These are phyloP conservation scores for Cynara cardunculus DNA, from an alignment of 129 eudicot genomes.

Conservation along the genomic window DNA sequence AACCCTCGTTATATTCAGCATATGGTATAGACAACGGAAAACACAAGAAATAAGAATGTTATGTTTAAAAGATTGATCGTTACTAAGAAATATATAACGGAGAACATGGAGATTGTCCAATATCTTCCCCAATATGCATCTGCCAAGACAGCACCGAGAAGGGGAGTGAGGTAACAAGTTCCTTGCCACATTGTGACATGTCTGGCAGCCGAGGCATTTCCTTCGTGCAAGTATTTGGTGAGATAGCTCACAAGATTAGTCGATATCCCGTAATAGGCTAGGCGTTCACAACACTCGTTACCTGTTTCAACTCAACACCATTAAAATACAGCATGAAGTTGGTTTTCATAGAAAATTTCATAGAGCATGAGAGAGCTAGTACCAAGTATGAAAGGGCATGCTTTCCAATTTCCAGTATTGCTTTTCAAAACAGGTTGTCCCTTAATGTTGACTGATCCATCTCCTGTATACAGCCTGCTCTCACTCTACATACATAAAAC, in stretches of 20 bases:
- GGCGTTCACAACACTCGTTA: slow-evolving; percentile 76
- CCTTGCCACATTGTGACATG: slow-evolving; percentile 77
- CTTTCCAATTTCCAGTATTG: slow-evolving; percentile 81
- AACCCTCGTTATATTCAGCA: not conserved
- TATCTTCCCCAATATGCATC: slow-evolving; percentile 91
- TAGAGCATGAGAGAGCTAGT: not conserved
- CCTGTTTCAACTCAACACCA: slow-evolving; percentile 34
- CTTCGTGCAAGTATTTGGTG: slow-evolving; percentile 58
- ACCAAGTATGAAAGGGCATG: slow-evolving; percentile 83
- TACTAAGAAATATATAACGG: slow-evolving; percentile 65
- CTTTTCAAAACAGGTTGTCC: slow-evolving; percentile 62
- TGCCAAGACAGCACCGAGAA: slow-evolving; percentile 72
- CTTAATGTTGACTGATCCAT: slow-evolving; percentile 64
- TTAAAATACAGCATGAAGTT: not conserved
- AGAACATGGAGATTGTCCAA: slow-evolving; percentile 76
- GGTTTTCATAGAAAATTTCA: not conserved
- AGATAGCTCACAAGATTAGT: slow-evolving; percentile 68
- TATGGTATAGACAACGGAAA: not conserved
- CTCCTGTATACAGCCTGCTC: slow-evolving; percentile 56
- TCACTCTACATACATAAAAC: slow-evolving; percentile 27
- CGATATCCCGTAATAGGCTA: slow-evolving; percentile 72
- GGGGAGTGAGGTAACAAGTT: slow-evolving; percentile 73
- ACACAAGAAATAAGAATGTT: not conserved
- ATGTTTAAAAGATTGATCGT: not conserved
- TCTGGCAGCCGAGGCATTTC: slow-evolving; percentile 70